Percentiles rank a stretch among this genome's conserved stretches.
Conservation (phyloP, 345 rosid genomes). For the Gossypium thurberi region DNA sequence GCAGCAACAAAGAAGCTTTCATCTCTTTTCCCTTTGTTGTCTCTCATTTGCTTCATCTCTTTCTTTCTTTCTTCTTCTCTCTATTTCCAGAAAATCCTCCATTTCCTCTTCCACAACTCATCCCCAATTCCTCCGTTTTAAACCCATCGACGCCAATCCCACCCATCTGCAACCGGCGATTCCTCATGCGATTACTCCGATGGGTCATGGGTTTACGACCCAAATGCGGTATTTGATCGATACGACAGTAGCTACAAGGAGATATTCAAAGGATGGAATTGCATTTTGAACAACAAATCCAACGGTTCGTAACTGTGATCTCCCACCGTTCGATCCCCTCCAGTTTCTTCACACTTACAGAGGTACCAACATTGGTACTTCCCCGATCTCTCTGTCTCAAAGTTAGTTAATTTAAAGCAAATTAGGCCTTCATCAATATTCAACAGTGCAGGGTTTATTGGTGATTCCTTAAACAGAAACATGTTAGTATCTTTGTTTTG, state of each 20-base stretch:
- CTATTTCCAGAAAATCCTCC: conserved; percentile 37
- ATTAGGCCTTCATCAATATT: conserved; percentile 19
- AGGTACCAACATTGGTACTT: conserved; percentile 62
- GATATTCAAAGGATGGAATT: conserved; percentile 96
- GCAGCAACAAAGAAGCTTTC: conserved; percentile 34
- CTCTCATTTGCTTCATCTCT: conserved; percentile 60
- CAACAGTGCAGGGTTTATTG: conserved; percentile 82
- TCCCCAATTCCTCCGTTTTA: conserved; percentile 8
- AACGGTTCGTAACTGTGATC: conserved; percentile 45
- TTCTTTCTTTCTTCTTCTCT: conserved; percentile 39
- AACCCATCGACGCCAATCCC: neutral
- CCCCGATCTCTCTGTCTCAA: neutral
- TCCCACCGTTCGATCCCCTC: conserved; percentile 57
- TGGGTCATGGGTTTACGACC: conserved; percentile 77
- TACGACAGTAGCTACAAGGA: conserved; percentile 73
- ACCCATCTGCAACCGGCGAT: neutral
- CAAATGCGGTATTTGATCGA: conserved; percentile 23
- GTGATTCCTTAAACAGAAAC: conserved; percentile 91
- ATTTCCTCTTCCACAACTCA: conserved; percentile 32
- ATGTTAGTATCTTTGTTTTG: conserved; percentile 91
- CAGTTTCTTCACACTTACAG: conserved; percentile 46
- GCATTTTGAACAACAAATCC: conserved; percentile 58
- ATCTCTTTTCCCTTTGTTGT: conserved; percentile 44
- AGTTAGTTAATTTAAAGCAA: neutral
- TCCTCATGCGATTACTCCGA: conserved; percentile 54